Base-by-base conservation (phyloP, 2,329 filamentous ascomycete genomes). In the Sporothrix brunneoviolacea region DNA sequence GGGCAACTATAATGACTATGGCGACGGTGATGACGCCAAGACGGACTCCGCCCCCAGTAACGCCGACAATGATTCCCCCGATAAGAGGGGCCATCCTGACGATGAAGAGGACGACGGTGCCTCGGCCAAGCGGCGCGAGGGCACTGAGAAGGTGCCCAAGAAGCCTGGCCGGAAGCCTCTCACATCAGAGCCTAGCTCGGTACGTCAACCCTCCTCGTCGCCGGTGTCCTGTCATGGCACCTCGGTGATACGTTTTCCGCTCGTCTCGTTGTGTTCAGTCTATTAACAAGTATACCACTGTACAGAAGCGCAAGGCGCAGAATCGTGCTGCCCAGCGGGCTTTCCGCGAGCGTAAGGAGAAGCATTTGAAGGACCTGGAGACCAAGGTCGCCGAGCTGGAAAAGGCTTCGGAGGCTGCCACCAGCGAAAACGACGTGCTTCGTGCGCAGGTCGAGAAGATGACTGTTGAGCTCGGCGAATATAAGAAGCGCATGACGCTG, bases 101-200 rank as follows among this genome's bases (percentile, higher is more conserved):
- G 80, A 83, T 28, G 80, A 86, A 12, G 82, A 82, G 2, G 84
- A 77, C n/a, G 66, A 69, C 24, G 68, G 71, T 49, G 70, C 70
- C 38, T 70, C 70, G 15, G 68, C 74, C 52, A 93, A 91, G 73
- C 80, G 89, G 57, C 81, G 87, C 54, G 90, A 95, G 68, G 82
- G 84, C 52, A 83, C 89, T 50, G 88, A 91, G 39, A 95, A 93
- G 70, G 76, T 84, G 38, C 82, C 88, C 21, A 97, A 97, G 80
- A 98, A 97, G 71, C 91, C 93, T 4, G 93, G 93, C 45, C 82
- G 93, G 56, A 98, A 98, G 75, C 93, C 91, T 18, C 75, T 97
- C 61, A 97, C 89, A 42, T 94, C 88, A 19, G 93, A 97, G 68
- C 93, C 93, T 21, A 97, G 88, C 59, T 93, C 91, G 59, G 91